Base-by-base conservation (phyloP, 140 eudicot genomes). In the Anethum foeniculum region DNA sequence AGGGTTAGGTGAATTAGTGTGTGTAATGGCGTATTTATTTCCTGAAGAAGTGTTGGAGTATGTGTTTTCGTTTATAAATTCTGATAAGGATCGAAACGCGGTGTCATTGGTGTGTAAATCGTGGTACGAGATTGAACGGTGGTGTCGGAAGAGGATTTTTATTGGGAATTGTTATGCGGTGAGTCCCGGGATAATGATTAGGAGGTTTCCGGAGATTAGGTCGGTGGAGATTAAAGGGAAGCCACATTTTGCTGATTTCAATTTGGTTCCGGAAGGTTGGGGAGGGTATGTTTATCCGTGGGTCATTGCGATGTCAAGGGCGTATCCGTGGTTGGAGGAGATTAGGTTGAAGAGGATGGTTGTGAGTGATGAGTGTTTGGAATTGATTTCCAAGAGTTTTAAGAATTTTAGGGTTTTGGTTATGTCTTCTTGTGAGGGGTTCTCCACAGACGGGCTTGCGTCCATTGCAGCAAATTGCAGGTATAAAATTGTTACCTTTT, bases 381-480 rank as follows among this genome's bases (percentile, higher is more conserved):
- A 94, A 88, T 11, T 92, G 81, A 89, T 95, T 30, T 78, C 90
- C 0, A 89, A 84, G 77, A 77, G 89, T 44, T 94, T 90, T 77
- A 81, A 84, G 89, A 89, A 88, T 48, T 94, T 94, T 43, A 92
- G 81, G 88, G 97, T 94, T 13, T 82, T 94, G 86, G 88, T 90
- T 27, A 83, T 94, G 88, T 39, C 85, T 34, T 89, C 96, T 23
- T 94, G 99, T 81, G 99, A 92, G 64, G 99, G 99, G 7, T 92
- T 94, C 75, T 82, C 90, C 47, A 92, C 98, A 3, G 93, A 92
- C 60, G 98, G 98, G 0, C 93, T 94, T 79, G 93, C 95, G 10
- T 87, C 93, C 62, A 88, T 94, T 89, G 98, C 98, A 38, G 93
- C 98, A 58, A 88, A 92, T 85, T 94, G 98, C 97, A 94, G 97